phyloP scores from a whole-genome alignment of 441 rosid genomes.

The Jatropha podagrica region DNA sequence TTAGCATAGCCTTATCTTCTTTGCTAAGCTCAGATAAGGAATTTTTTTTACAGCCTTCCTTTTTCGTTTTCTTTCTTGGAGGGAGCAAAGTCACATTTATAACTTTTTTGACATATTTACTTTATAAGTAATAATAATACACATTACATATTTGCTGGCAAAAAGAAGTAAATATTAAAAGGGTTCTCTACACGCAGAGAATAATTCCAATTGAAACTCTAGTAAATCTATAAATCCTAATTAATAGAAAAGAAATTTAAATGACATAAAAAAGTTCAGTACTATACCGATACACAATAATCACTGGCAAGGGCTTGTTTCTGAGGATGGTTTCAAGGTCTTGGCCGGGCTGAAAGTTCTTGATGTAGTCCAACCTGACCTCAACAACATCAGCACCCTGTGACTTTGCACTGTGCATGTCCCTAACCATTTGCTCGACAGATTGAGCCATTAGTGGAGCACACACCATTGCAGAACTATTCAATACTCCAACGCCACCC shows the following conservation, averaged over 20 bases:
- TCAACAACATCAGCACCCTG: slow-evolving; percentile 85
- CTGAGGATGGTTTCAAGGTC: slow-evolving; percentile 52
- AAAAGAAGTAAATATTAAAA: not conserved
- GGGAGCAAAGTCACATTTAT: not conserved
- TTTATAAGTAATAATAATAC: not conserved
- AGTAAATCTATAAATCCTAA: not conserved
- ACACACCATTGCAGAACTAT: slow-evolving; percentile 59
- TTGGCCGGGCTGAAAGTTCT: slow-evolving; percentile 44
- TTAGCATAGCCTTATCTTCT: too few relatives aligned
- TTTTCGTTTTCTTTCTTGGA: not conserved
- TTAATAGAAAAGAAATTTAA: not conserved
- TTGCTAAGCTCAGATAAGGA: too few relatives aligned
- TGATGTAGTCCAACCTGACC: slow-evolving; percentile 66
- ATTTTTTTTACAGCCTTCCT: not conserved
- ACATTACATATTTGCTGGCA: not conserved
- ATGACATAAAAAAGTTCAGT: not conserved
- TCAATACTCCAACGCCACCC: slow-evolving; percentile 29
- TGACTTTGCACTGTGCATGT: slow-evolving; percentile 55
- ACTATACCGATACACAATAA: slow-evolving; percentile 69
- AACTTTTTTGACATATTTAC: not conserved
- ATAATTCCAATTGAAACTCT: not conserved
- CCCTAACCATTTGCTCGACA: slow-evolving; percentile 48
- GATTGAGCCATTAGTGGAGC: slow-evolving; percentile 76
- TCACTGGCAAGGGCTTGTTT: slow-evolving; percentile 62
- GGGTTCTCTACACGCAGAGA: not conserved